Percentiles rank a stretch among this genome's conserved stretches.
Evolutionary conservation across 345 rosid species (phyloP).

Genomic region (Clausena lansium): DNA sequence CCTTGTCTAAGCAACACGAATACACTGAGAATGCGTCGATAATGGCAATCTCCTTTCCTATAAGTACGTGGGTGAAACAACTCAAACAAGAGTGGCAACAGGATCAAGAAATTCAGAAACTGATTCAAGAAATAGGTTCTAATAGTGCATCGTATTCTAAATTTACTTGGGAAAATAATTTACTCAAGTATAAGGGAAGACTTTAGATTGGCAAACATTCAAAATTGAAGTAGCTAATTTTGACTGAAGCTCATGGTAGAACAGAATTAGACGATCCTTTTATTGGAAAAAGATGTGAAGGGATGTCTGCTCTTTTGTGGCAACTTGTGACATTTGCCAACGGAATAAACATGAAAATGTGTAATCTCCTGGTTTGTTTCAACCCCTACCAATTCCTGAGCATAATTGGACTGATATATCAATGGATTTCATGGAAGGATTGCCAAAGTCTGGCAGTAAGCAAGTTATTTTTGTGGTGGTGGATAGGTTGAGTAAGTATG

Average conservation of each 20-base stretch:
- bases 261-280: background rate
- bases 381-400: background rate
- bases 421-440: background rate
- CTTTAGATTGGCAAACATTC: background rate
- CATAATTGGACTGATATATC: background rate
- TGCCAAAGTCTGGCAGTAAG: too few species aligned
- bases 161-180: background rate
- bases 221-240: background rate
- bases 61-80: too few species aligned
- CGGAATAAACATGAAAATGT: background rate
- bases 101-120: background rate
- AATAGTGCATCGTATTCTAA: background rate
- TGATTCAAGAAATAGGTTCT: too few species aligned
- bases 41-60: background rate
- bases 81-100: background rate
- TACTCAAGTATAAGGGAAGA: background rate
- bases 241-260: background rate
- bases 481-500: background rate
- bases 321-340: background rate
- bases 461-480: background rate
- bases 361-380: background rate
- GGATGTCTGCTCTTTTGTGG: background rate
- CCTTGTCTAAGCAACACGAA: background rate
- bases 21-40: fast-evolving
- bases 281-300: background rate